Conservation (phyloP, 2,329 filamentous ascomycete genomes). For the Aschersonia sp. region DNA sequence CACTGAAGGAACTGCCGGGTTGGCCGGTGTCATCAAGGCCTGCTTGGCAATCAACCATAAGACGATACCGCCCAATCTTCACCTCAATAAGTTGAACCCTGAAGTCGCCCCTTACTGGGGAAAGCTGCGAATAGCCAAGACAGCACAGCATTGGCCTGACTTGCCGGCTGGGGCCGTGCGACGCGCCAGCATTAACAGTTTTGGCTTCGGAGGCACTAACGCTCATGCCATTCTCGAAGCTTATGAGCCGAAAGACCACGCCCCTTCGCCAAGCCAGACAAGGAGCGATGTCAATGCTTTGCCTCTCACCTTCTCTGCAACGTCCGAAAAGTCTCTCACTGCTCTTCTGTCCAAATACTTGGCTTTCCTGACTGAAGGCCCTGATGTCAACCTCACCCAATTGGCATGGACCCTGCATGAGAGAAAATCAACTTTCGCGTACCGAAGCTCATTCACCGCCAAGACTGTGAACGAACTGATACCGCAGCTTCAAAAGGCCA, state of each 20-base stretch:
- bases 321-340: background rate
- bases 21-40: slow-evolving; percentile 12
- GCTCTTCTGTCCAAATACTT: background rate
- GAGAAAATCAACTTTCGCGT: background rate
- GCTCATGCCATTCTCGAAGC: slow-evolving; percentile 24
- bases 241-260: background rate
- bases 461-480: background rate
- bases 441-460: background rate
- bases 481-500: background rate
- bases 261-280: background rate
- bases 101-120: slow-evolving; percentile 10
- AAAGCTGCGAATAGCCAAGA: slow-evolving; percentile 9
- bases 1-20: slow-evolving; percentile 11
- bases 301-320: background rate
- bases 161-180: slow-evolving; percentile 6
- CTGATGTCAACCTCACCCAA: background rate
- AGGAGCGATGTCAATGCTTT: background rate
- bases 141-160: slow-evolving; percentile 9
- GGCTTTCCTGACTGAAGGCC: background rate
- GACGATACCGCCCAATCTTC: slow-evolving; percentile 15
- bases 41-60: slow-evolving; percentile 7
- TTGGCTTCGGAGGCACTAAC: slow-evolving; percentile 35
- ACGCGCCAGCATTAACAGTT: slow-evolving; percentile 30
- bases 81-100: slow-evolving; percentile 15
- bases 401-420: background rate